These are phyloP conservation scores for Fusarium floridanum DNA, from an alignment of 2,329 filamentous ascomycete species.

Conservation along the genomic window DNA sequence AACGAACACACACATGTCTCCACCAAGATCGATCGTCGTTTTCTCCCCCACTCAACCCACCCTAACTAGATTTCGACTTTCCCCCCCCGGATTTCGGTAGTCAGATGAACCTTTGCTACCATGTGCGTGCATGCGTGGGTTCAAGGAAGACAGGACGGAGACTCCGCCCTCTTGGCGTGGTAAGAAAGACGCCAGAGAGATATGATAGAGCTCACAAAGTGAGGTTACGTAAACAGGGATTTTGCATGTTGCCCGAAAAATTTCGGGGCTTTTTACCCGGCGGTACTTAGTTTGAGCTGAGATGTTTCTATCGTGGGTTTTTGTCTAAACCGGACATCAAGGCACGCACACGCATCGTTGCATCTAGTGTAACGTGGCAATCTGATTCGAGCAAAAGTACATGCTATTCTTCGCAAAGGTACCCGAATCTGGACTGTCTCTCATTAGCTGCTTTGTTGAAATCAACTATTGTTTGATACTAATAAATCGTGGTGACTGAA, in stretches of 20 bases:
- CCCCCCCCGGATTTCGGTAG: not conserved
- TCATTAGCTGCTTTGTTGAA: not conserved
- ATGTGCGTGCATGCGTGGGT: not conserved
- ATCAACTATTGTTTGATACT: not conserved
- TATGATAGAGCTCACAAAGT: not conserved
- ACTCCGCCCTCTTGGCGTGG: not conserved
- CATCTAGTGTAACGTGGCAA: not conserved
- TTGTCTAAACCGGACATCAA: not conserved
- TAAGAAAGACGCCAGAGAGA: not conserved
- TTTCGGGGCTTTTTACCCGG: not conserved
- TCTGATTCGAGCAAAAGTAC: not conserved
- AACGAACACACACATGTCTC: not conserved
- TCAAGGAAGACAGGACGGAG: not conserved
- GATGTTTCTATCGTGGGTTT: not conserved
- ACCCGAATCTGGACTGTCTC: not conserved
- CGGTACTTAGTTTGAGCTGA: not conserved
- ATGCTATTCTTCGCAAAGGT: not conserved
- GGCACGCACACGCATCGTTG: not conserved
- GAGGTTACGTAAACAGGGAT: not conserved
- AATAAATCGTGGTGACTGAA: not conserved
- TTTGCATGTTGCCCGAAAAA: not conserved
- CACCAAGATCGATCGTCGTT: not conserved
- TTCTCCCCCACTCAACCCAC: not conserved
- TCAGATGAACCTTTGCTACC: not conserved
- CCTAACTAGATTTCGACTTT: not conserved